Conservation (phyloP, 2,329 filamentous ascomycete genomes). For the Colletotrichum ledebouriae region DNA sequence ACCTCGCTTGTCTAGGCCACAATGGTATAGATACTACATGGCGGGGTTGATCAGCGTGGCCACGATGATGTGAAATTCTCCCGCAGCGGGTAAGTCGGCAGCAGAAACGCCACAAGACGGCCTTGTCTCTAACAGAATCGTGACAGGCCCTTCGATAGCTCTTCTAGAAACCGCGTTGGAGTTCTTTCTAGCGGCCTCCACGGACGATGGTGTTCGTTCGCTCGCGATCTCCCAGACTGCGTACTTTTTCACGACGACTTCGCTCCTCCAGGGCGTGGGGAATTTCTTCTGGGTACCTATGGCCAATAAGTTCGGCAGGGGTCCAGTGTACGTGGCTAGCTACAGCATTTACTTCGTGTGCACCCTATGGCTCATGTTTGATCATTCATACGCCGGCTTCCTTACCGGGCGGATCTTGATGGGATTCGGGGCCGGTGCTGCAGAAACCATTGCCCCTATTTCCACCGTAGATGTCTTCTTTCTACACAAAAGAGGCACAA, state of each 20-base stretch:
- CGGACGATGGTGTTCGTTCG: constrained; percentile 47
- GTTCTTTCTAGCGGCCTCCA: constrained; percentile 58
- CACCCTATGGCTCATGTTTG: constrained; percentile 59
- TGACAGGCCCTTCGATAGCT: constrained; percentile 60
- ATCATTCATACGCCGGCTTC: constrained; percentile 56
- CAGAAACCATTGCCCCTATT: constrained; percentile 63
- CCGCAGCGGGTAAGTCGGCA: constrained; percentile 60
- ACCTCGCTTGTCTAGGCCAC: constrained; percentile 50
- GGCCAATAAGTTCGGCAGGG: constrained; percentile 60
- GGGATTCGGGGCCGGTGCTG: constrained; percentile 66
- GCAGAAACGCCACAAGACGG: background rate
- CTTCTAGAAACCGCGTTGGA: constrained; percentile 61
- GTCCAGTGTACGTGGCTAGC: constrained; percentile 58
- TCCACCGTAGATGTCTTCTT: constrained; percentile 70
- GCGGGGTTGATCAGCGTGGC: constrained; percentile 64
- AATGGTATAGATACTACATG: constrained; percentile 63
- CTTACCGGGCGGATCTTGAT: constrained; percentile 64
- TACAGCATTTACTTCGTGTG: constrained; percentile 59
- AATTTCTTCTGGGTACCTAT: constrained; percentile 61
- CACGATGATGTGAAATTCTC: constrained; percentile 67
- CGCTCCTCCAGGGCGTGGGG: constrained; percentile 62
- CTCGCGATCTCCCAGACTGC: constrained; percentile 58
- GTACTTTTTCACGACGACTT: constrained; percentile 66
- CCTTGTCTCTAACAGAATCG: constrained; percentile 4
- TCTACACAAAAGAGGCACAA: constrained; percentile 65